Conservation (phyloP, 371 early-diverging fungal species). For the Cladochytrium tenue region DNA sequence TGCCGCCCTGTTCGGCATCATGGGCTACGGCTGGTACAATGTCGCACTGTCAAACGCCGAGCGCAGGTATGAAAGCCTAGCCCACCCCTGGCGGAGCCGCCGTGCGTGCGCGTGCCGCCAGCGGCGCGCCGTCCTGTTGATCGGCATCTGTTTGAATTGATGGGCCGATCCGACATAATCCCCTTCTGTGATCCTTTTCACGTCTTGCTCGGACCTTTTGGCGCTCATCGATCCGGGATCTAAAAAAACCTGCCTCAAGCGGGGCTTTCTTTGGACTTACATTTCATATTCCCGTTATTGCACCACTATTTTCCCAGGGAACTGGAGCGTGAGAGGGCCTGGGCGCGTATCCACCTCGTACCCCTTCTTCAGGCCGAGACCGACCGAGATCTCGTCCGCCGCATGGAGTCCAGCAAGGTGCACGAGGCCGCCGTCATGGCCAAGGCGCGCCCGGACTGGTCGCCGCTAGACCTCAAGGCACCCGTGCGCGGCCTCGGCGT, state of each 20-base stretch:
- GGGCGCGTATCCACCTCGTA: conserved; percentile 76
- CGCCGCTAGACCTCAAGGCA: conserved; percentile 44
- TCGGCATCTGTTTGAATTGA: too few species aligned
- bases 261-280: too few species aligned
- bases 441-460: conserved; percentile 68
- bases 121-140: too few species aligned
- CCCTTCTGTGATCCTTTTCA: too few species aligned
- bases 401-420: conserved; percentile 71
- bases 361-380: conserved; percentile 92
- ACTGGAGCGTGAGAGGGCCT: conserved; percentile 87
- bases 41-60: conserved; percentile 72
- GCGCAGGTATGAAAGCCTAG: conserved; percentile 63
- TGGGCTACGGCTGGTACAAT: conserved; percentile 69
- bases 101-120: too few species aligned
- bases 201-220: too few species aligned
- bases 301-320: too few species aligned
- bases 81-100: too few species aligned
- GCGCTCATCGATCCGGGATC: too few species aligned
- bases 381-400: conserved; percentile 86
- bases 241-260: too few species aligned
- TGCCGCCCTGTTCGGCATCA: conserved; percentile 47
- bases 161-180: too few species aligned
- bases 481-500: conserved; percentile 45
- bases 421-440: conserved; percentile 88
- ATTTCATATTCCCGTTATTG: too few species aligned